Conservation (phyloP, 441 rosid genomes). For the Jatropha multifida region DNA sequence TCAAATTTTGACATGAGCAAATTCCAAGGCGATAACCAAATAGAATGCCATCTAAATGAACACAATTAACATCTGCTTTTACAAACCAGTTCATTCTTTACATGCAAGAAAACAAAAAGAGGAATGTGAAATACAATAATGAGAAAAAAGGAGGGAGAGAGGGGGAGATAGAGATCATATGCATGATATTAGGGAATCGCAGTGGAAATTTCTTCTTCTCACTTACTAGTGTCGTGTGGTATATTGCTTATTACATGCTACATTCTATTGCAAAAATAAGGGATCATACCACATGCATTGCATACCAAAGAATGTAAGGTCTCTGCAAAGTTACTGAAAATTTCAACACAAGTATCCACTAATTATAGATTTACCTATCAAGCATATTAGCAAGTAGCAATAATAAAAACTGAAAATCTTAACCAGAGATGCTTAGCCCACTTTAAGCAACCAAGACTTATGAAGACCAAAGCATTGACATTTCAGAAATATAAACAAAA, state of each 20-base stretch:
- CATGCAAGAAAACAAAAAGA: background rate
- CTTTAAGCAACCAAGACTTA: background rate
- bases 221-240: no score
- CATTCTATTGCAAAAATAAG: background rate
- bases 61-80: background rate
- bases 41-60: background rate
- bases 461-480: background rate
- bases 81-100: background rate
- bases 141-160: no score
- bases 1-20: background rate
- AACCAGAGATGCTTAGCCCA: background rate
- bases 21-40: background rate
- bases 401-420: background rate
- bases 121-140: background rate
- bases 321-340: background rate
- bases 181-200: no score
- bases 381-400: background rate
- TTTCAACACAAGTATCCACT: background rate
- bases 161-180: no score
- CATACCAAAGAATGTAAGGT: background rate
- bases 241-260: background rate
- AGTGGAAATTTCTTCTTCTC: constrained; percentile 4
- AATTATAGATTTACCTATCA: background rate
- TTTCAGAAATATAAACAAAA: background rate
- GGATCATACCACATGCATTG: background rate